Evolutionary conservation across 176 grass and related monocot species (phyloP).

Genomic region (Triticum aestivum): IWGSC_CS_RefSeq_v2.1 NC_057805.1:274374957-274375456

Average conservation of each 20-base stretch:
- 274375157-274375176: background rate
- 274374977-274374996: background rate
- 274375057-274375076: background rate
- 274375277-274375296: background rate
- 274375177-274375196: background rate
- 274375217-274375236: background rate
- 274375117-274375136: background rate
- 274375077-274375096: background rate
- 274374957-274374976: constrained; percentile 36
- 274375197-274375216: background rate
- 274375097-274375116: background rate
- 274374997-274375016: constrained; percentile 26
- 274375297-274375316: constrained; percentile 10
- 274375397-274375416: constrained; percentile 74
- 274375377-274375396: constrained; percentile 96
- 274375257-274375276: background rate
- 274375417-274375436: constrained; percentile 91
- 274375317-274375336: constrained; percentile 66
- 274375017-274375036: background rate
- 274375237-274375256: background rate
- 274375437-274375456: constrained; percentile 81
- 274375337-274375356: constrained; percentile 83
- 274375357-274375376: constrained; percentile 94
- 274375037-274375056: background rate
- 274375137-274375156: background rate